phyloP scores from a whole-genome alignment of 306 rosid genomes.

The Malus domestica region DNA sequence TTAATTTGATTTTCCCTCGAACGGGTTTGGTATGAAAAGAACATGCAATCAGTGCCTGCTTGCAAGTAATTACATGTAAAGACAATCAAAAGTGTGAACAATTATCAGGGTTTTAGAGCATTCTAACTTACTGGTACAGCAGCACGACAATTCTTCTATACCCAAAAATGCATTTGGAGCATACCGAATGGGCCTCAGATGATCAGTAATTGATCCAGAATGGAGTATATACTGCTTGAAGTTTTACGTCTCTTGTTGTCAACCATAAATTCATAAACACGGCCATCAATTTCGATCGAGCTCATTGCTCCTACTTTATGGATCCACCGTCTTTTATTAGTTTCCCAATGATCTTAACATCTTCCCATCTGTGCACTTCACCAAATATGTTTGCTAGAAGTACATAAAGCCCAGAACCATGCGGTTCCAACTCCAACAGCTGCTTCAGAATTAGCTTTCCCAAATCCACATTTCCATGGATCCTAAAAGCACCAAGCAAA shows the following conservation, averaged over 20 bases:
- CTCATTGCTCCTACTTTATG: slow-evolving; percentile 55
- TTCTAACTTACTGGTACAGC: not conserved
- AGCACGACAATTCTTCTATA: slow-evolving; percentile 17
- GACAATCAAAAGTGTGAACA: not conserved
- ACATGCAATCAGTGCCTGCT: not conserved
- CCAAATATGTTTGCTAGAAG: slow-evolving; percentile 67
- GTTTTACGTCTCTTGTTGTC: slow-evolving; percentile 43
- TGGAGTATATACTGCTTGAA: slow-evolving; percentile 25
- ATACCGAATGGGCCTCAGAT: slow-evolving; percentile 30
- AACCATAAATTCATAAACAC: slow-evolving; percentile 40
- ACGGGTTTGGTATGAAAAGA: not conserved
- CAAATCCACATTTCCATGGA: slow-evolving; percentile 42
- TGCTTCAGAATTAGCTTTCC: slow-evolving; percentile 64
- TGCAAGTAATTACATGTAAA: not conserved
- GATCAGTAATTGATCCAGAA: slow-evolving; percentile 54
- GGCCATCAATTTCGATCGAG: slow-evolving; percentile 46
- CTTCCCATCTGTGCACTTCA: slow-evolving; percentile 66
- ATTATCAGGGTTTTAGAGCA: not conserved
- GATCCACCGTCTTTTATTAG: slow-evolving; percentile 47
- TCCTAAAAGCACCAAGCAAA: slow-evolving; percentile 74
- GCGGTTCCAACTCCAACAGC: slow-evolving; percentile 45
- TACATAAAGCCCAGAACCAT: slow-evolving; percentile 51
- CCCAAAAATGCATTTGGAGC: slow-evolving; percentile 6
- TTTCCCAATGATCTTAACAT: slow-evolving; percentile 54
- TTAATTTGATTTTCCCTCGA: not conserved